Percentiles rank a stretch among this genome's conserved stretches.
These are phyloP conservation scores for Arabidopsis suecica DNA, from an alignment of 345 rosid species.

Conservation along the genomic window DNA sequence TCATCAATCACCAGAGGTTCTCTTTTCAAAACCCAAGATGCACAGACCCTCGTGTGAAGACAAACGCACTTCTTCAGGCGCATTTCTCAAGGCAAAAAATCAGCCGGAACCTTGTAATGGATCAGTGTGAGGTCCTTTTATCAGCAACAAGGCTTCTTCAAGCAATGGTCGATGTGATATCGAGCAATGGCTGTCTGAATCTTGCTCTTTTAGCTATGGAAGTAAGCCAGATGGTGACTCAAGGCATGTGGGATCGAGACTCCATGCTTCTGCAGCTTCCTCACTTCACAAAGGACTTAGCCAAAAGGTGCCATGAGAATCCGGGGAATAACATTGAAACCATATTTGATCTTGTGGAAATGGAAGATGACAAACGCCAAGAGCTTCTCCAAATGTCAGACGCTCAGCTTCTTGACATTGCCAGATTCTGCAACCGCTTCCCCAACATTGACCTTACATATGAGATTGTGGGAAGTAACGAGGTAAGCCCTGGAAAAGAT, in stretches of 20 bases:
- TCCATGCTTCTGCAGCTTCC: slow-evolving; percentile 91
- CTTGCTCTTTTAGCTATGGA: slow-evolving; percentile 92
- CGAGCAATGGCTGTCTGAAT: slow-evolving; percentile 82
- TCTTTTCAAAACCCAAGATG: slow-evolving; percentile 70
- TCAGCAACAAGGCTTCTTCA: slow-evolving; percentile 76
- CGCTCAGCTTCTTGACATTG: slow-evolving; percentile 69
- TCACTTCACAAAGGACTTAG: slow-evolving; percentile 78
- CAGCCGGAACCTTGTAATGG: slow-evolving; percentile 66
- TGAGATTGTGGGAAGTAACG: slow-evolving; percentile 60
- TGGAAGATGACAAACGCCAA: slow-evolving; percentile 81
- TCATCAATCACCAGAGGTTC: slow-evolving; percentile 84
- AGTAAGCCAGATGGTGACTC: slow-evolving; percentile 94
- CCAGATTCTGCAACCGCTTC: slow-evolving; percentile 81
- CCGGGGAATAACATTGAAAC: slow-evolving; percentile 77
- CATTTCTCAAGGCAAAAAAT: slow-evolving; percentile 82
- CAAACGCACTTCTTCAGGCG: slow-evolving; percentile 86
- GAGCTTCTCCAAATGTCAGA: slow-evolving; percentile 81
- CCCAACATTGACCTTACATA: slow-evolving; percentile 81
- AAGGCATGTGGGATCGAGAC: slow-evolving; percentile 93
- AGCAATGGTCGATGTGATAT: slow-evolving; percentile 89
- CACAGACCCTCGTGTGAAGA: slow-evolving; percentile 81
- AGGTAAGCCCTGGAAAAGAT: slow-evolving; percentile 60
- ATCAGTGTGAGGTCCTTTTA: slow-evolving; percentile 79
- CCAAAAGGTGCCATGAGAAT: slow-evolving; percentile 79
- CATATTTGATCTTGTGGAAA: slow-evolving; percentile 78